Conservation (phyloP, 345 rosid species). For the Syzygium oleosum region DNA sequence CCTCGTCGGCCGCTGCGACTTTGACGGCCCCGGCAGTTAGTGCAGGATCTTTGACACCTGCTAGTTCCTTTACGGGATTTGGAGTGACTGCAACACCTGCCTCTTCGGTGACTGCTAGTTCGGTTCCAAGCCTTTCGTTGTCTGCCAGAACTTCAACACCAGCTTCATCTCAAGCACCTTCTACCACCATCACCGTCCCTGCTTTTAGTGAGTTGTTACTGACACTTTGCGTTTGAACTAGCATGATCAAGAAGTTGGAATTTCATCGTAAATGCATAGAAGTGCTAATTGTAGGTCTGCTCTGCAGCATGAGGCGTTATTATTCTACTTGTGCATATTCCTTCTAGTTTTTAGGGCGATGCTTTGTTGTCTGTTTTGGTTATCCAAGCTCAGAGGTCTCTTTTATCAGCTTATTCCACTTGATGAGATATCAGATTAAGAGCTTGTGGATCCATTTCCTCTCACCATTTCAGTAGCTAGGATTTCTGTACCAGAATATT, state of each 20-base stretch:
- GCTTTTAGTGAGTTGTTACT: slow-evolving; percentile 46
- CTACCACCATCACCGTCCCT: slow-evolving; percentile 23
- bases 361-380: not conserved
- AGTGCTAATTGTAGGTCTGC: not conserved
- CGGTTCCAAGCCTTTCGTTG: slow-evolving; percentile 63
- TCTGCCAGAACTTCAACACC: slow-evolving; percentile 36
- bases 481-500: not conserved
- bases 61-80: slow-evolving; percentile 46
- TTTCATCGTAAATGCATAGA: not conserved
- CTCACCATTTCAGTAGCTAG: not conserved
- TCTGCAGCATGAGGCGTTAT: not conserved
- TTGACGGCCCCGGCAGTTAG: slow-evolving; percentile 11
- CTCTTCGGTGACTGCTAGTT: slow-evolving; percentile 34
- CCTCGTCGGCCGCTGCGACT: slow-evolving; percentile 24
- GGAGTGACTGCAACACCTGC: slow-evolving; percentile 35
- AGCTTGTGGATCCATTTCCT: not conserved
- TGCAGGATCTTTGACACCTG: slow-evolving; percentile 10
- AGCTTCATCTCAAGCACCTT: slow-evolving; percentile 38
- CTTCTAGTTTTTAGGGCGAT: not conserved
- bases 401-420: no score
- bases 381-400: no score
- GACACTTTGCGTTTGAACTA: not conserved
- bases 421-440: not conserved
- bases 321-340: not conserved
- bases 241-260: not conserved